A percentile compares a stretch with the other conserved stretches of the same genome.
Conservation (phyloP, 108 stramenopile species). For the Aureococcus anophagefferens region DNA sequence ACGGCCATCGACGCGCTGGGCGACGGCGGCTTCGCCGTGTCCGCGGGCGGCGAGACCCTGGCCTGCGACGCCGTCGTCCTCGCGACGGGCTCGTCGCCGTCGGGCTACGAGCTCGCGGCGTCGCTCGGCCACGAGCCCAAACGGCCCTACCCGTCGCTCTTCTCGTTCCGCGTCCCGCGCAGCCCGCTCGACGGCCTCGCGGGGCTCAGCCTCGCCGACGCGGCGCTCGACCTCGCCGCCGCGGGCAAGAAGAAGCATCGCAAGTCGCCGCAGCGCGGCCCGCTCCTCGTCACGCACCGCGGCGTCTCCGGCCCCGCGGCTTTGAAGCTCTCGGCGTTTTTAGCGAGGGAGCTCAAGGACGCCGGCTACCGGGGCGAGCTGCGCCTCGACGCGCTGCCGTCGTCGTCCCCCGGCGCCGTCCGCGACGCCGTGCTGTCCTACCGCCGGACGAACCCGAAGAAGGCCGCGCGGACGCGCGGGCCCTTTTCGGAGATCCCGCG, state of each 20-base stretch:
- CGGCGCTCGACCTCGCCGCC: slow-evolving; percentile 15
- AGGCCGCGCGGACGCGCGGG: neutral
- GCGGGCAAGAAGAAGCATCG: slow-evolving; percentile 27
- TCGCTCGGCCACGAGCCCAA: slow-evolving; percentile 65
- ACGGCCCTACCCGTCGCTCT: slow-evolving; percentile 73
- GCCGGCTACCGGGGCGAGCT: slow-evolving; percentile 56
- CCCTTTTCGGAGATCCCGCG: slow-evolving; percentile 30
- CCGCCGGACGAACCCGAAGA: neutral
- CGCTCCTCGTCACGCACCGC: slow-evolving; percentile 78
- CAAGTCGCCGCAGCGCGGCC: slow-evolving; percentile 56
- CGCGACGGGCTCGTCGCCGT: slow-evolving; percentile 79
- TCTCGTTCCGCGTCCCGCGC: slow-evolving; percentile 54
- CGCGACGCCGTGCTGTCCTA: neutral
- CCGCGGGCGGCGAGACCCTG: neutral
- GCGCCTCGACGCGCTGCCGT: slow-evolving; percentile 48
- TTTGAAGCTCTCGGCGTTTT: slow-evolving; percentile 79
- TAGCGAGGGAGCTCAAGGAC: slow-evolving; percentile 62
- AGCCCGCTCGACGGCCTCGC: slow-evolving; percentile 7
- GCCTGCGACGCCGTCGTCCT: slow-evolving; percentile 63
- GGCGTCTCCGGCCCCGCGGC: slow-evolving; percentile 85
- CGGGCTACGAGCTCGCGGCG: slow-evolving; percentile 68
- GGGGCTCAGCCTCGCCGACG: slow-evolving; percentile 19
- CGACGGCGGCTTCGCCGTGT: neutral
- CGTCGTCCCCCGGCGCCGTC: neutral
- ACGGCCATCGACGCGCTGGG: neutral